Percentiles rank a stretch among this genome's conserved stretches.
These are phyloP conservation scores for Lyophyllum shimeji DNA, from an alignment of 768 basidiomycete species.

Conservation along the genomic window DNA sequence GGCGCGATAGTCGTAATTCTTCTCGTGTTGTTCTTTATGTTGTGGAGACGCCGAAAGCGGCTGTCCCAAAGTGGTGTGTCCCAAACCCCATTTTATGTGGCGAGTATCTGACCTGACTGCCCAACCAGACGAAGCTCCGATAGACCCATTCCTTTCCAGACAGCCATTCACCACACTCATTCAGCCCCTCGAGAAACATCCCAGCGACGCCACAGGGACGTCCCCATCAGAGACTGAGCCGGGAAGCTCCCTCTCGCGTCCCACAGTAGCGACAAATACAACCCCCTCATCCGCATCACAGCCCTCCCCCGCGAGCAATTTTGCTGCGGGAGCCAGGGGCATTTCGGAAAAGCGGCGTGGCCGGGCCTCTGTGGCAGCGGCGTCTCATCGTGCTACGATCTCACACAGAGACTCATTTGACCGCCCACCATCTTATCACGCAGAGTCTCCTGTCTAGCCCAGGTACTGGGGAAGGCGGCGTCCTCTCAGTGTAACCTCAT, in stretches of 20 bases:
- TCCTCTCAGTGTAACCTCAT: too few relatives aligned
- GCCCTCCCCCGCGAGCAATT: background rate
- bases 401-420: background rate
- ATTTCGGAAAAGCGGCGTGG: background rate
- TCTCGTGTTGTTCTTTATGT: background rate
- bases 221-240: background rate
- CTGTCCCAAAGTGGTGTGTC: background rate
- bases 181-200: constrained; percentile 1
- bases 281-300: background rate
- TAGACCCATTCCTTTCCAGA: constrained; percentile 2
- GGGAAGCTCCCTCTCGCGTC: background rate
- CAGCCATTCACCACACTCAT: constrained; percentile 5
- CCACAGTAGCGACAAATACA: background rate
- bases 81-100: background rate
- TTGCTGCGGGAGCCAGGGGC: background rate
- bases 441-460: background rate
- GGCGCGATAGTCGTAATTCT: constrained; percentile 5
- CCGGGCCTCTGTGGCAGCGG: background rate
- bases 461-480: background rate
- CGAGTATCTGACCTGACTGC: background rate
- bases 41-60: constrained; percentile 6
- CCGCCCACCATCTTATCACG: background rate
- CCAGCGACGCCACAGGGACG: background rate
- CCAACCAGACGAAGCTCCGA: background rate
- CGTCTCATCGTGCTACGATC: background rate